phyloP scores from a whole-genome alignment of 1,284 basidiomycete species.

The Puccinia brachypodii region DNA sequence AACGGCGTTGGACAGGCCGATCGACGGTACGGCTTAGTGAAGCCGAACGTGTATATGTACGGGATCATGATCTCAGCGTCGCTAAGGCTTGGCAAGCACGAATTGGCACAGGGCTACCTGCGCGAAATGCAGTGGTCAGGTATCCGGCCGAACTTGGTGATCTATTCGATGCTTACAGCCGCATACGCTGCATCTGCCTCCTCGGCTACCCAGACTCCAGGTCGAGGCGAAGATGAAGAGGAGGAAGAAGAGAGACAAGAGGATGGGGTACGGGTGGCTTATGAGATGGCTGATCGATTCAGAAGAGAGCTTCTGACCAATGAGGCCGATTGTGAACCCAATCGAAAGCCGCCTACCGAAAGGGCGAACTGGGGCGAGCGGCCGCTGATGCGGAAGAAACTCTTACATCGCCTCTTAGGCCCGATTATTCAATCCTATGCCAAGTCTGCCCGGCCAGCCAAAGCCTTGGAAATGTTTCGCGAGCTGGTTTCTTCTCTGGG shows the following conservation, averaged over 20 bases:
- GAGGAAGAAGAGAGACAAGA: slow-evolving; percentile 47
- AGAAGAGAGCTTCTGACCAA: slow-evolving; percentile 59
- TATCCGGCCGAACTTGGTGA: slow-evolving; percentile 70
- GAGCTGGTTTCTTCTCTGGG: slow-evolving; percentile 60
- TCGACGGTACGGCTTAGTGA: slow-evolving; percentile 36
- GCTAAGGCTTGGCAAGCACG: slow-evolving; percentile 65
- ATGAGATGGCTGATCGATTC: slow-evolving; percentile 51
- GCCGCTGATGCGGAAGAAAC: slow-evolving; percentile 51
- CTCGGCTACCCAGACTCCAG: slow-evolving; percentile 42
- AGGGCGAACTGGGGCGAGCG: slow-evolving; percentile 56
- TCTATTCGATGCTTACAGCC: slow-evolving; percentile 70
- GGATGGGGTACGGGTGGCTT: slow-evolving; percentile 53
- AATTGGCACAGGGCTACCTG: slow-evolving; percentile 69
- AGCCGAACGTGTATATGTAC: slow-evolving; percentile 64
- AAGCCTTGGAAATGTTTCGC: slow-evolving; percentile 66
- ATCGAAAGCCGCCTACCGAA: slow-evolving; percentile 54
- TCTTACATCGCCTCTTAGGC: slow-evolving; percentile 61
- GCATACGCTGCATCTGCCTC: slow-evolving; percentile 60
- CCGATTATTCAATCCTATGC: slow-evolving; percentile 68
- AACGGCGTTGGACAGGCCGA: neutral
- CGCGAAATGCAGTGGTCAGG: slow-evolving; percentile 71
- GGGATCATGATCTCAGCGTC: slow-evolving; percentile 84
- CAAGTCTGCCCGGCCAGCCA: slow-evolving; percentile 61
- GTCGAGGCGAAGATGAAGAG: slow-evolving; percentile 59
- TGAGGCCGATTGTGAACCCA: slow-evolving; percentile 61